These are phyloP conservation scores for Alternaria sp. DNA, from an alignment of 2,329 filamentous ascomycete species.

Conservation along the genomic window DNA sequence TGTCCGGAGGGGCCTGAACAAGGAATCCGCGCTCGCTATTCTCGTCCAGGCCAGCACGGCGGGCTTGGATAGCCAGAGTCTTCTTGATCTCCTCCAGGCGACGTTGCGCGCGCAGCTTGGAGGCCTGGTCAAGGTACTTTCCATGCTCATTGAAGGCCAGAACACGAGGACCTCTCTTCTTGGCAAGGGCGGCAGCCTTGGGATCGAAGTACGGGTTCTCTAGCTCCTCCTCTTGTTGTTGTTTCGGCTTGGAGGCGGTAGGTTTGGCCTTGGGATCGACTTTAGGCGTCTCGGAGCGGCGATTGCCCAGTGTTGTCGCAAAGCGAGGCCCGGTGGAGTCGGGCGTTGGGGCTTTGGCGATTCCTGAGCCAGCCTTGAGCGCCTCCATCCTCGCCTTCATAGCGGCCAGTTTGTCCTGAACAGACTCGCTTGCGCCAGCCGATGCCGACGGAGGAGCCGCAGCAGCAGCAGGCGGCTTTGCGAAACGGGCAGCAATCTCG, in stretches of 20 bases:
- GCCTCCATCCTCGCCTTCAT: constrained; percentile 44
- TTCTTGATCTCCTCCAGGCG: constrained; percentile 94
- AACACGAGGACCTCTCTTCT: constrained; percentile 70
- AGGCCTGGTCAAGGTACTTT: constrained; percentile 96
- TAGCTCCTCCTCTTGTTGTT: constrained; percentile 64
- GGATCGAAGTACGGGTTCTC: constrained; percentile 88
- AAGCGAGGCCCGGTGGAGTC: constrained; percentile 62
- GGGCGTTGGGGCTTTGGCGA: constrained; percentile 52
- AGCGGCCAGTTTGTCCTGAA: constrained; percentile 41
- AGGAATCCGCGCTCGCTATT: constrained; percentile 91
- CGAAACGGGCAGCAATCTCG: constrained; percentile 46
- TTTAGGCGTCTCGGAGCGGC: constrained; percentile 55
- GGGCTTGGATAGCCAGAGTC: constrained; percentile 84
- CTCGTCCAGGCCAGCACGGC: constrained; percentile 93
- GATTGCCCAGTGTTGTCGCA: constrained; percentile 64
- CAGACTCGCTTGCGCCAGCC: constrained; percentile 17
- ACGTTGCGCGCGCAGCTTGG: constrained; percentile 85
- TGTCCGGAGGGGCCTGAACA: constrained; percentile 81
- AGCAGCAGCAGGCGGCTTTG: constrained; percentile 29
- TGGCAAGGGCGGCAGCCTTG: constrained; percentile 63
- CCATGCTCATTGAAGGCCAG: constrained; percentile 94
- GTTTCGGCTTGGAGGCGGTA: constrained; percentile 44
- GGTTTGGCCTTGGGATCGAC: constrained; percentile 41
- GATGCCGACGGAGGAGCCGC: constrained; percentile 24
- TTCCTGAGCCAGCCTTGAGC: constrained; percentile 69